Percentiles rank a stretch among this genome's conserved stretches.
These are phyloP conservation scores for Lignosus rhinocerotis DNA, from an alignment of 1,284 basidiomycete species.

Conservation along the genomic window DNA sequence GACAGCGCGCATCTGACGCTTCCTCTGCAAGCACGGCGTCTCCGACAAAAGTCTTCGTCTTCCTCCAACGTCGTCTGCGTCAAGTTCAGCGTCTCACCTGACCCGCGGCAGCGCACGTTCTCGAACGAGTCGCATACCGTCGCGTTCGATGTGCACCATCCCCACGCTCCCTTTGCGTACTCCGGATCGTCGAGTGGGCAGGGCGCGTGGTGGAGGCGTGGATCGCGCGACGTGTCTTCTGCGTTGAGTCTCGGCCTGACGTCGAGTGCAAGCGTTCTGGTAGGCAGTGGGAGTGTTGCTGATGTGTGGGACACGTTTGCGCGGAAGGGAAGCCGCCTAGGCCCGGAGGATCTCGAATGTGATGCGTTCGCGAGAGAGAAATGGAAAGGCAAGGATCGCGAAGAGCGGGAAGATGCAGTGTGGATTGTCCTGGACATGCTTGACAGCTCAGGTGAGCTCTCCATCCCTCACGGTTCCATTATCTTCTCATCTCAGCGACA, in stretches of 20 bases:
- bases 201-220: constrained; percentile 28
- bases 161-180: neutral
- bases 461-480: neutral
- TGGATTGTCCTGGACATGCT: constrained; percentile 64
- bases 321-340: constrained; percentile 17
- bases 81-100: constrained; percentile 5
- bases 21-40: constrained; percentile 7
- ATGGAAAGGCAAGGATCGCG: constrained; percentile 11
- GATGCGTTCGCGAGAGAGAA: neutral
- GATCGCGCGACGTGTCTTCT: constrained; percentile 24
- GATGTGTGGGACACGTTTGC: constrained; percentile 23
- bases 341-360: constrained; percentile 11
- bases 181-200: constrained; percentile 2
- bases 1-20: constrained; percentile 16
- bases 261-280: constrained; percentile 22
- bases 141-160: neutral
- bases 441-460: constrained; percentile 47
- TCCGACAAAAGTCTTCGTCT: constrained; percentile 4
- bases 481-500: neutral
- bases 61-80: constrained; percentile 14
- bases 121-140: constrained; percentile 4
- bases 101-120: constrained; percentile 7
- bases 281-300: constrained; percentile 8
- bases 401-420: constrained; percentile 36
- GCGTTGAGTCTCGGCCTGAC: constrained; percentile 14